Base-by-base conservation (phyloP, 257 asterid genomes). In the Solanum pinnatisectum region DNA sequence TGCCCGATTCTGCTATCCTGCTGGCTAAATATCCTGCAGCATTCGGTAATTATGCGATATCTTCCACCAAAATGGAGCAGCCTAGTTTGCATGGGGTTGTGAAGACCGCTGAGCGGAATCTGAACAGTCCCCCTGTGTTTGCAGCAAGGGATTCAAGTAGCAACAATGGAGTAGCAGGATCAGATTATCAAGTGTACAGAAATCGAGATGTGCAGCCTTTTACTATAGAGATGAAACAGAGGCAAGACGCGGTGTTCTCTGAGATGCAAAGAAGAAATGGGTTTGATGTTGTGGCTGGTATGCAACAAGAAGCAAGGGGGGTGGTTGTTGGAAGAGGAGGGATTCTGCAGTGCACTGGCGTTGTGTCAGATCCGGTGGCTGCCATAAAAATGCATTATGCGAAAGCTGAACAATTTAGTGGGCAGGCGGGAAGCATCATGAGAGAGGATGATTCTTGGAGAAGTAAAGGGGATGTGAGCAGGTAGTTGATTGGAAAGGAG, bases 351-450 rank as follows among this genome's bases (percentile, higher is more conserved):
- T 92, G 96, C 84, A 85, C 93, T 15, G 92, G 94, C 25, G 93
- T 95, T 30, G 93, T 95, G 85, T 93, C 99, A 6, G 98, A 96
- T 89, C 98, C 99, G 0, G 98, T 94, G 33, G 92, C 98, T 25
- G 98, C 98, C 87, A 93, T 96, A 32, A 93, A 91, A 88, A 90
- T 94, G 98, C 98, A 96, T 85, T 95, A 92, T 90, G 94, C 97
- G 0, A 94, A 94, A 79, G 89, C 93, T 2, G 96, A 95, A 36
- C 95, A 92, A 84, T 87, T 91, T 30, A 90, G 88, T 27, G 90
- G 93, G 90, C 93, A 90, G 88, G 44, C 90, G 23, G 93, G 92
- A 6, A 90, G 88, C 83, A 83, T 92, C 83, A 90, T 90, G 83
- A 89, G 94, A 60, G 95, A 93, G 87, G 97, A 97, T 15, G 98